Evolutionary conservation across 2,329 filamentous ascomycete species (phyloP), one percentile per base, ranked within the genome.

Genomic region (Biscogniauxia marginata): DNA sequence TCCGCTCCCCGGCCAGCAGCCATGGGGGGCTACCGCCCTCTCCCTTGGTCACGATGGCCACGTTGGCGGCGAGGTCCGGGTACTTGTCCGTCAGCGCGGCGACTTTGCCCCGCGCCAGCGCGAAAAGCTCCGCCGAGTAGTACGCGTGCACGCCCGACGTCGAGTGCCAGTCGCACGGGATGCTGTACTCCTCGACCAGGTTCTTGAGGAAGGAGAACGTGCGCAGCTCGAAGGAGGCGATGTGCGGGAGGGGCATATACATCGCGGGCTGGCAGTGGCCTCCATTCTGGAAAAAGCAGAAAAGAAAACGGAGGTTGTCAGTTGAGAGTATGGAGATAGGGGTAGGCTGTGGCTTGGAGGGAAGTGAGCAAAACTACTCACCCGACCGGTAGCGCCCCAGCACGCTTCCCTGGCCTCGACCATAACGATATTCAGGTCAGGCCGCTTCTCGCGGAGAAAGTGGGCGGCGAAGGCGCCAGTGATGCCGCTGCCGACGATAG

Each of bases 321-420:
- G 49, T 20, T 6, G 2, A 6, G 13, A 4, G 13, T 39, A 39
- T 30, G 8, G 4, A 13, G 30, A 34, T 39, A 49, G 23, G 23
- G 24, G 6, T 39, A 1, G n/a, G 18, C n/a, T n/a, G 4, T 23
- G 44, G 50, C 3, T 39, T 46, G 54, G 48, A 56, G 22, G 55
- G 4, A 23, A 44, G 21, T 49, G 48, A 47, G 8, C 34, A 20
- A 24, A 24, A 25, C 18, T 8, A 78, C 84, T 78, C 67, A 90
- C 87, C 67, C 89, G 76, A n/a, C 90, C 89, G 1, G 89, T 93
- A n/a, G 90, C 90, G 18, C 90, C 90, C 83, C 84, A 92, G 67
- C 89, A 93, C 3, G 86, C 88, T 75, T 93, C 89, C 65, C 90
- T 79, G 13, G 90, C 90, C 73, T 93, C 90, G 4, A 93, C 77